Conservation (phyloP, 768 basidiomycete genomes). For the Rhizopogon rudus region DNA sequence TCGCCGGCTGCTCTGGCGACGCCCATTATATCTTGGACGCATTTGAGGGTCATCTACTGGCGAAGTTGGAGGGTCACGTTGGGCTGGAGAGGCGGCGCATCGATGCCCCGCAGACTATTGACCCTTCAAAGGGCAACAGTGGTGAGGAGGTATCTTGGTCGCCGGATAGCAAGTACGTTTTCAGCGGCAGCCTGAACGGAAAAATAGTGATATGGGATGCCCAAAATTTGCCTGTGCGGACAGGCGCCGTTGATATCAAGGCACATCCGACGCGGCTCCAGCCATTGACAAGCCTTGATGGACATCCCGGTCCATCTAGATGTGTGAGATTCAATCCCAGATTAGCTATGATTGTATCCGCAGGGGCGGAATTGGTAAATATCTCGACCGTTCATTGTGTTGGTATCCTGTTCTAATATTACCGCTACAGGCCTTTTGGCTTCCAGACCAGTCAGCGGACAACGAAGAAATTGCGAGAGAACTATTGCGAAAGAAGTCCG, state of each 20-base stretch:
- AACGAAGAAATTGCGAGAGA: conserved; percentile 69
- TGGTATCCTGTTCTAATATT: conserved; percentile 5
- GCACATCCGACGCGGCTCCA: conserved; percentile 44
- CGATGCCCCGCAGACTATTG: conserved; percentile 48
- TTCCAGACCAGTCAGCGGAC: conserved; percentile 64
- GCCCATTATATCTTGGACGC: conserved; percentile 94
- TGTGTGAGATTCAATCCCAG: conserved; percentile 91
- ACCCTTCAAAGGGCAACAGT: conserved; percentile 73
- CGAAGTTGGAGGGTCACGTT: conserved; percentile 78
- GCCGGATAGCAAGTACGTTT: conserved; percentile 86
- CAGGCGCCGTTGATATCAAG: conserved; percentile 52
- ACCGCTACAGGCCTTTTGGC: conserved; percentile 51
- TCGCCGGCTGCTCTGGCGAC: conserved; percentile 89
- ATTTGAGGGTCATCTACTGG: conserved; percentile 78
- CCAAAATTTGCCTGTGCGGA: conserved; percentile 48
- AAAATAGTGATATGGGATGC: conserved; percentile 87
- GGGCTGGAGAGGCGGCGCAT: conserved; percentile 71
- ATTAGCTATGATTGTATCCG: conserved; percentile 81
- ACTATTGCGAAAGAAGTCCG: conserved; percentile 51
- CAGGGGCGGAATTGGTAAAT: conserved; percentile 78
- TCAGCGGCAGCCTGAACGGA: conserved; percentile 85
- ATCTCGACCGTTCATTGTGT: background rate
- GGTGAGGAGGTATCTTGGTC: conserved; percentile 96
- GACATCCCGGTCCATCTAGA: conserved; percentile 78
- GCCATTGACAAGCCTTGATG: conserved; percentile 55